These are phyloP conservation scores for Tanacetum coccineum DNA, from an alignment of 129 eudicot genomes.

Conservation along the genomic window DNA sequence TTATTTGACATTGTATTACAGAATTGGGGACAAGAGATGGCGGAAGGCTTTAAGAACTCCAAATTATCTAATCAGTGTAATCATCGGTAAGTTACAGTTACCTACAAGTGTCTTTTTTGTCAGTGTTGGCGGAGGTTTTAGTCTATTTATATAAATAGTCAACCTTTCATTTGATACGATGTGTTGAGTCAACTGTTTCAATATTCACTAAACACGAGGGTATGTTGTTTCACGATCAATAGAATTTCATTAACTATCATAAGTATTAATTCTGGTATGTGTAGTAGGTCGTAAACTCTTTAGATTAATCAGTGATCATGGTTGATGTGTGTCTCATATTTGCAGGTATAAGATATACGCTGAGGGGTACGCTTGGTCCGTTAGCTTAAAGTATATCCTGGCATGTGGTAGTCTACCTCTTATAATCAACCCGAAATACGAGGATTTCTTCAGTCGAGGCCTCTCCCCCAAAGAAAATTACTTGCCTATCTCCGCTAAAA, in stretches of 20 bases:
- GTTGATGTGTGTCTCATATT: background rate
- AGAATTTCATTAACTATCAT: too few relatives aligned
- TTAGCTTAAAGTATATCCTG: conserved; percentile 76
- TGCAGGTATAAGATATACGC: conserved; percentile 89
- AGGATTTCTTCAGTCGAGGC: conserved; percentile 78
- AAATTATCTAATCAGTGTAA: conserved; percentile 67
- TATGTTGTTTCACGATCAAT: too few relatives aligned
- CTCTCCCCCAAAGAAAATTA: conserved; percentile 50
- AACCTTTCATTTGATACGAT: background rate
- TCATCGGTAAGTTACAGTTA: conserved; percentile 43
- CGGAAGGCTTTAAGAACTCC: conserved; percentile 53
- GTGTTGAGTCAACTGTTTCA: background rate
- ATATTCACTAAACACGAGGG: too few relatives aligned
- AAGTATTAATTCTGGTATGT: too few relatives aligned
- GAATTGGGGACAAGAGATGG: conserved; percentile 61
- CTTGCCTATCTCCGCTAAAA: conserved; percentile 47
- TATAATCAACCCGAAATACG: conserved; percentile 52
- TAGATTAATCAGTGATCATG: background rate
- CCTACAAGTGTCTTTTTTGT: background rate
- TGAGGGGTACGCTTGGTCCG: conserved; percentile 95
- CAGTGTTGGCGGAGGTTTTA: background rate
- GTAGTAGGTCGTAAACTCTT: too few relatives aligned
- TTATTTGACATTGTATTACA: conserved; percentile 27
- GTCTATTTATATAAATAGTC: background rate
- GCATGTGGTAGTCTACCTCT: conserved; percentile 72